Percentiles rank a stretch among this genome's conserved stretches.
Conservation (phyloP, 2,329 filamentous ascomycete genomes). For the Phyllosticta ampelicida region DNA sequence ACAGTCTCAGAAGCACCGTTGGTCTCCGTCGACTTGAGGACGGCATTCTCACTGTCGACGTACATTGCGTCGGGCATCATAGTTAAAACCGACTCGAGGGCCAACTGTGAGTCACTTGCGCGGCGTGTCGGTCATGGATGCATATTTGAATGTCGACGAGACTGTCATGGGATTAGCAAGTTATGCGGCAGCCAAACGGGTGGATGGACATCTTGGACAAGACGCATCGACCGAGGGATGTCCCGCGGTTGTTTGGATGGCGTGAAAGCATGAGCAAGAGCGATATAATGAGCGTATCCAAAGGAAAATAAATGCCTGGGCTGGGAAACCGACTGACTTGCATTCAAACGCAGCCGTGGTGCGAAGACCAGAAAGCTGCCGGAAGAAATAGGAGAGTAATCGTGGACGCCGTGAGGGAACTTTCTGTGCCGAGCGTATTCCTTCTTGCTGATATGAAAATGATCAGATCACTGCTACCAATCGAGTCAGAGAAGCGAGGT, state of each 20-base stretch:
- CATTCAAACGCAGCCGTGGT: neutral
- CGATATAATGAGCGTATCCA: neutral
- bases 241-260: neutral
- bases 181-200: neutral
- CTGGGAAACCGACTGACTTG: neutral
- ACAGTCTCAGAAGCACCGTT: constrained; percentile 2
- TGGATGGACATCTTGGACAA: neutral
- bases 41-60: neutral
- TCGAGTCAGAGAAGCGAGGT: neutral
- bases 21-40: neutral
- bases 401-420: neutral
- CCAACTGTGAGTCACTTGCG: neutral
- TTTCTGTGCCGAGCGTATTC: neutral
- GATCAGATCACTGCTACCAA: neutral
- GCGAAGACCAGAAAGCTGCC: neutral
- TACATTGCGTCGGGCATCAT: constrained; percentile 7
- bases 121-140: constrained; percentile 4
- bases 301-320: neutral
- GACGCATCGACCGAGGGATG: neutral
- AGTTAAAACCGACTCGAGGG: neutral
- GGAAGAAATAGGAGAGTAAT: neutral
- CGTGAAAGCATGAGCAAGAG: neutral
- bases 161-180: neutral
- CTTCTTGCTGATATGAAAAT: neutral
- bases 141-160: neutral